Evolutionary conservation across 306 rosid genomes (phyloP).

Genomic region (Morella rubra): DNA sequence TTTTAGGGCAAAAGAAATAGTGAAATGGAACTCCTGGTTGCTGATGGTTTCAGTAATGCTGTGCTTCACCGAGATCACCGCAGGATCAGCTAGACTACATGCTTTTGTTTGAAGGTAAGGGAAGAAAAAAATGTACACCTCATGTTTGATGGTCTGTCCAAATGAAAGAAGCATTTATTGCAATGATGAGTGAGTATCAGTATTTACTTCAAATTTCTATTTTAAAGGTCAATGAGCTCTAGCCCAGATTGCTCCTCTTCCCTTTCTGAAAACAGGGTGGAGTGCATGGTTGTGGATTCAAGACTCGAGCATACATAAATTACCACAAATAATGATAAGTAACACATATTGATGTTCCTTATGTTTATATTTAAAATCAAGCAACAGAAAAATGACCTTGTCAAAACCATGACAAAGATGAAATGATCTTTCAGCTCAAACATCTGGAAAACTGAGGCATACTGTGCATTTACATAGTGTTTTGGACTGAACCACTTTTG

Average conservation of each 20-base stretch:
- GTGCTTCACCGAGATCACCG: neutral
- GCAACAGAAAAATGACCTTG: neutral
- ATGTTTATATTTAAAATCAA: neutral
- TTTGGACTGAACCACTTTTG: neutral
- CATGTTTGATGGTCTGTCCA: neutral
- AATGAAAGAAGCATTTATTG: neutral
- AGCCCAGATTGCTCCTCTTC: neutral
- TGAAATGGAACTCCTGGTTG: neutral
- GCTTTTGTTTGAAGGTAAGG: neutral
- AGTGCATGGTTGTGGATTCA: neutral
- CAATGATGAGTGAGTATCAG: neutral
- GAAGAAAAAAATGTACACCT: neutral
- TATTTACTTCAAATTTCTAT: neutral
- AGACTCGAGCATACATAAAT: neutral
- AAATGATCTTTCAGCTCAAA: no score
- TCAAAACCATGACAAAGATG: neutral
- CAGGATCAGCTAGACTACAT: neutral
- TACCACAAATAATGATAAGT: neutral
- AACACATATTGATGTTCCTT: neutral
- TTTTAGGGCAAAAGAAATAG: neutral
- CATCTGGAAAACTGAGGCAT: neutral
- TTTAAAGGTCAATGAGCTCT: neutral
- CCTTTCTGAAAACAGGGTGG: neutral
- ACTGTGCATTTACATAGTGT: neutral
- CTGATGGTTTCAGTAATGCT: neutral